Evolutionary conservation across 2,329 filamentous ascomycete genomes (phyloP), one percentile per base, ranked within the genome.

Genomic region (Paecilomyces dactylethromorphus): DNA sequence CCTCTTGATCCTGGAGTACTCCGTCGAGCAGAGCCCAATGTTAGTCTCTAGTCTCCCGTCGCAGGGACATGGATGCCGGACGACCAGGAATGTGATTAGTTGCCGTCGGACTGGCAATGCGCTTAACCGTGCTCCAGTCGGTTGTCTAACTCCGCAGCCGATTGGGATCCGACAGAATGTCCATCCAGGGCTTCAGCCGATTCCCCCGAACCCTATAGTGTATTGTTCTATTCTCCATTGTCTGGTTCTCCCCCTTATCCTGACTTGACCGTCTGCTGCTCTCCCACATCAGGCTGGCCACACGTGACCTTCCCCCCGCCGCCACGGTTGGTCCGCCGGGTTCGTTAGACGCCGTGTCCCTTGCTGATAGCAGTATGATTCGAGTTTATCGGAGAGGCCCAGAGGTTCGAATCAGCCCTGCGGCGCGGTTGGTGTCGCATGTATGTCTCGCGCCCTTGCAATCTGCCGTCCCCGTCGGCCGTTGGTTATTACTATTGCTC

Each of bases 61-160:
- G 39, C 39, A 45, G 15, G 39, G 39, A 45, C 21, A 18, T n/a
- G 15, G 35, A 45, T 18, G 35, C 35, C 35, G 18, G 13, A 18
- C 7, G 13, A 24, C 45, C 15, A 22, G 39, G 35, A 18, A 49
- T 60, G 21, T 64, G 59, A 67, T 67, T 66, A 55, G 64, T 61
- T 65, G 64, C 65, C 65, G 64, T 60, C 54, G 61, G 62, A 57
- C 61, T 64, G 65, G 64, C 62, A 39, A 62, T 62, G 59, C 50
- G 22, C 50, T 52, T 52, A 52, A 22, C 50, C 50, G 50, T 29
- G 26, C 22, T 29, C 13, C 22, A 26, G 12, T 52, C n/a, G 18
- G 49, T 22, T 52, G 8, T 26, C 8, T 52, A 26, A 22, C 49
- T 52, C 49, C n/a, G n/a, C 21, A 29, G 15, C 50, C 22, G 50